phyloP scores from a whole-genome alignment of 2,329 filamentous ascomycete genomes.

The Penicillium oxalicum region DNA sequence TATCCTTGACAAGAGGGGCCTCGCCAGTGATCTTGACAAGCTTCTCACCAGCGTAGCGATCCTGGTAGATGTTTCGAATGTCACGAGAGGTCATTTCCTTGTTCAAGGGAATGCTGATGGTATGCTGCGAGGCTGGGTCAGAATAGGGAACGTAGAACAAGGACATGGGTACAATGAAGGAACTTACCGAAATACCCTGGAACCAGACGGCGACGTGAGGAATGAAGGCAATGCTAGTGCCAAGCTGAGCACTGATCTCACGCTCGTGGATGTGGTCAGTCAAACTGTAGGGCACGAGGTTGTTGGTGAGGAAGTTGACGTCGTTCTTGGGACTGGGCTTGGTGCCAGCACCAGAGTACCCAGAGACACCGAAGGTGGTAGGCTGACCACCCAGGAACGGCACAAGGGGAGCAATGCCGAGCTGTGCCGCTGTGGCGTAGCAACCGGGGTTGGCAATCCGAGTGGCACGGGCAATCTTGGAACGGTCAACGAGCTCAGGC shows the following conservation, averaged over 20 bases:
- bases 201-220: conserved; percentile 97
- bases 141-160: neutral
- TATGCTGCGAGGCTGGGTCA: conserved; percentile 51
- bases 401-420: conserved; percentile 78
- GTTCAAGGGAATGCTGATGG: conserved; percentile 81
- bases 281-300: conserved; percentile 84
- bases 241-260: conserved; percentile 77
- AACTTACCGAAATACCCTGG: conserved; percentile 71
- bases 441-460: conserved; percentile 91
- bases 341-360: conserved; percentile 90
- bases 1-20: conserved; percentile 76
- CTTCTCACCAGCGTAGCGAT: conserved; percentile 91
- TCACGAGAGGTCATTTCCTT: conserved; percentile 84
- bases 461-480: conserved; percentile 68
- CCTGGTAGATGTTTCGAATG: conserved; percentile 90
- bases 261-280: conserved; percentile 93
- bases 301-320: conserved; percentile 71
- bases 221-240: conserved; percentile 70
- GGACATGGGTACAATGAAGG: neutral
- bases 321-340: conserved; percentile 95
- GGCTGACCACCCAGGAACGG: conserved; percentile 72
- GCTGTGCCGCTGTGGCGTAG: conserved; percentile 87
- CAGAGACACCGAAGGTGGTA: conserved; percentile 82
- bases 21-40: conserved; percentile 90
- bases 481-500: conserved; percentile 74